These are phyloP conservation scores for Trichosporon faecale DNA, from an alignment of 1,284 basidiomycete species.

Conservation along the genomic window DNA sequence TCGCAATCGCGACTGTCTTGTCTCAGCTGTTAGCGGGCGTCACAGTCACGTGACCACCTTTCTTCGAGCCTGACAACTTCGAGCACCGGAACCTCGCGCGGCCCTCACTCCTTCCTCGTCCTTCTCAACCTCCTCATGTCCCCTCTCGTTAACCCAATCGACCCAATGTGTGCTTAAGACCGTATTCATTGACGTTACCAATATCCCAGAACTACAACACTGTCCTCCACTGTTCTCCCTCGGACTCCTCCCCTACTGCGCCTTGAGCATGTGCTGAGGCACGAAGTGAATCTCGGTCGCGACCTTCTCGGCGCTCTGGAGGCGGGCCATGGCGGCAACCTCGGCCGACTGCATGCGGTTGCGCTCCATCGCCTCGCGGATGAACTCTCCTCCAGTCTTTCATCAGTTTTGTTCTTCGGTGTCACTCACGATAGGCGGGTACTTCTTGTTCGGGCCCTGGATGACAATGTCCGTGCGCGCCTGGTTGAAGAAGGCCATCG, in stretches of 20 bases:
- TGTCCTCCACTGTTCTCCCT: too few species aligned
- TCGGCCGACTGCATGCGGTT: slow-evolving; percentile 38
- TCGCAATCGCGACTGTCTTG: too few species aligned
- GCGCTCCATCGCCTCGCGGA: slow-evolving; percentile 32
- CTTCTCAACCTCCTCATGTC: too few species aligned
- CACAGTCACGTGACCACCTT: too few species aligned
- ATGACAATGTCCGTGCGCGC: slow-evolving; percentile 31
- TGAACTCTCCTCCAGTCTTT: slow-evolving; percentile 31
- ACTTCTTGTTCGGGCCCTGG: slow-evolving; percentile 38
- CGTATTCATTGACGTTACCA: background rate
- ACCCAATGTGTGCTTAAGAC: too few species aligned
- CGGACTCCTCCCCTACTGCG: background rate
- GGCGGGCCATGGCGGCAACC: slow-evolving; percentile 26
- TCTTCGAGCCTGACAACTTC: too few species aligned
- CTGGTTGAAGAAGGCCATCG: slow-evolving; percentile 43
- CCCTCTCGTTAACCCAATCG: too few species aligned
- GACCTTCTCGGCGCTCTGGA: slow-evolving; percentile 23
- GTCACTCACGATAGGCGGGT: slow-evolving; percentile 33
- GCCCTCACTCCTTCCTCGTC: too few species aligned
- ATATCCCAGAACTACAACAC: background rate
- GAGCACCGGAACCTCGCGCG: too few species aligned
- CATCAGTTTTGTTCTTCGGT: background rate
- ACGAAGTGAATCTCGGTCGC: slow-evolving; percentile 33
- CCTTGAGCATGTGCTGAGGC: slow-evolving; percentile 25
- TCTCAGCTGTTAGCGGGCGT: too few species aligned